Evolutionary conservation across 441 rosid species (phyloP), one percentile per base, ranked within the genome.

Genomic region (Populus tomentosa): DNA sequence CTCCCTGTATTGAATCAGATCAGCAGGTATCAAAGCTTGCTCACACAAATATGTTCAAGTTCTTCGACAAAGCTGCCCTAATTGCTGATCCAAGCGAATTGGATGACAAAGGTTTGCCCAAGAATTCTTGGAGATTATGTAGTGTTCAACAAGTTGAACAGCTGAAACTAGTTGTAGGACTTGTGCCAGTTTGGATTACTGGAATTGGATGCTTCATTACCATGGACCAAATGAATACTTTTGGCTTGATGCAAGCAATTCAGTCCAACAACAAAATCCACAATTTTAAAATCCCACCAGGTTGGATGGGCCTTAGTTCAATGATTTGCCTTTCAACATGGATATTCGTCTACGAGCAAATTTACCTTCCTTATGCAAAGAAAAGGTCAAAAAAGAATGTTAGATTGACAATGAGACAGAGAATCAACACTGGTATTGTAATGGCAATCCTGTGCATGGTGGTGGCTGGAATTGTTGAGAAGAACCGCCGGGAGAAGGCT

Each of bases 271-370:
- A 80, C 74, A 63, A 13, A 0, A 11, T 84, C 4, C 82, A 77
- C 10, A 36, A 76, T 59, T 89, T 90, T 74, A 3, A 73, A n/a
- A 35, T 90, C 36, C 94, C 96, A 10, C 90, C 93, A 11, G 89
- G 87, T 35, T 91, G 95, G 95, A 77, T 85, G 81, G 82, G 87
- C 28, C 85, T 91, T 1, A 62, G 67, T 46, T 81, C 90, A 18
- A 89, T 91, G 95, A 74, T 91, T 33, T 70, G 83, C 35, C 90
- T 91, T 18, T 84, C 95, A 1, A 3, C 72, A 21, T 91, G 93
- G 93, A 91, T 91, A 80, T 76, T 89, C 78, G 36, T 84, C 30
- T 91, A 91, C 50, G 93, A 91, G 65, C 80, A 79, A 5, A 40
- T 85, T 50, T 66, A 63, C 79, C 69, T 88, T 11, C 87, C 80